Percentiles rank a stretch among this genome's conserved stretches.
These are phyloP conservation scores for Termitomyces sp. DNA, from an alignment of 768 basidiomycete species.

Conservation along the genomic window DNA sequence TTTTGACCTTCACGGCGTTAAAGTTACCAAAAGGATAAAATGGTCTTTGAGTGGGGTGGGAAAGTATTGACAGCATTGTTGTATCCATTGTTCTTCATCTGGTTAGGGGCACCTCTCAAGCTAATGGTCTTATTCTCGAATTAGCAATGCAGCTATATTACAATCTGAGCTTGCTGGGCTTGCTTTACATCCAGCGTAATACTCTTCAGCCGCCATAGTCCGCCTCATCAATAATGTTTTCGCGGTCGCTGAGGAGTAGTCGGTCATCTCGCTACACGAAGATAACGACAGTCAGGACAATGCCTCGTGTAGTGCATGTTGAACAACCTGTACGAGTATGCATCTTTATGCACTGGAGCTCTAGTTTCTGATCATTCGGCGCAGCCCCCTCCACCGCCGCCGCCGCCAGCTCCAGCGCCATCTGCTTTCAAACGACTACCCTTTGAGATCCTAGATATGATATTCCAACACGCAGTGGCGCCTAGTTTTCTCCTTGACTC, in stretches of 20 bases:
- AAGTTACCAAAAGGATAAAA: too few relatives aligned
- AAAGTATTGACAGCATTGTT: not conserved
- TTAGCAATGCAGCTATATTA: not conserved
- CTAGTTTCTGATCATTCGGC: not conserved
- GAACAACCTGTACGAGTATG: not conserved
- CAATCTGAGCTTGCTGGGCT: not conserved
- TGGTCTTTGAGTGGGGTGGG: too few relatives aligned
- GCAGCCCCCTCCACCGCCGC: not conserved
- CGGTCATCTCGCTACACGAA: not conserved
- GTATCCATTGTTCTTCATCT: not conserved
- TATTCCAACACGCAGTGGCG: slow-evolving; percentile 19
- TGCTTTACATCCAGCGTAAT: not conserved
- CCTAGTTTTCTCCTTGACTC: slow-evolving; percentile 17
- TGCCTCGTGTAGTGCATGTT: not conserved
- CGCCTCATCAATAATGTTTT: not conserved
- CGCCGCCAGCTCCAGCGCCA: not conserved
- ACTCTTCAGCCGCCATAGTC: not conserved
- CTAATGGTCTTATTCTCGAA: not conserved
- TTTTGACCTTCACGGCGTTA: too few relatives aligned
- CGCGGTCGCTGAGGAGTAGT: not conserved
- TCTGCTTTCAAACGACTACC: slow-evolving; percentile 7
- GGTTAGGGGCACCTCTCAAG: too few relatives aligned
- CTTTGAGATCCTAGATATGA: slow-evolving; percentile 17
- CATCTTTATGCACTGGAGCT: not conserved
- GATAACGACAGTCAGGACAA: not conserved